Conservation (phyloP, 345 rosid species). For the Conringia planisiliqua region DNA sequence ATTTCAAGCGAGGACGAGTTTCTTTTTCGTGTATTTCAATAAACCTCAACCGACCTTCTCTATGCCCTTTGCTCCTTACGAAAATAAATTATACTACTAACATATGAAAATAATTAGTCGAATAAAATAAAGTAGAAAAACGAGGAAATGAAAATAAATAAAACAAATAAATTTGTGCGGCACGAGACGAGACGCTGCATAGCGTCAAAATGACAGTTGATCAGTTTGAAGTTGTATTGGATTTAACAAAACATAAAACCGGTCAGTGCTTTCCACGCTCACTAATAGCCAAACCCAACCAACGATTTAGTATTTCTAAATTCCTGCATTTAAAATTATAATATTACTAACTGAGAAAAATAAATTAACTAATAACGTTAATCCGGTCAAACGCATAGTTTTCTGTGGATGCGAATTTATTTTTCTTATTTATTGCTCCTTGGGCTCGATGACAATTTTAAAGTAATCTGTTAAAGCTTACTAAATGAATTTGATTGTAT, state of each 20-base stretch:
- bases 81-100: not conserved
- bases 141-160: not conserved
- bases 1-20: conserved; percentile 14
- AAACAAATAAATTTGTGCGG: not conserved
- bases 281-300: conserved; percentile 19
- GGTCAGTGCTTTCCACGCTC: conserved; percentile 17
- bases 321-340: not conserved
- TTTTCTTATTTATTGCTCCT: conserved; percentile 33
- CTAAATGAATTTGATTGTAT: not conserved
- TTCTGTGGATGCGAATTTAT: conserved; percentile 16
- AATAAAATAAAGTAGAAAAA: not conserved
- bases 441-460: conserved; percentile 19
- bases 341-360: not conserved
- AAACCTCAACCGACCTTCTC: not conserved
- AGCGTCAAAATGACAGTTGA: conserved; percentile 29
- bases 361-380: not conserved
- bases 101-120: not conserved
- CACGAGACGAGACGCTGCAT: conserved; percentile 31
- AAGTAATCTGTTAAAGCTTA: conserved; percentile 6
- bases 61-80: not conserved
- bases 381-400: conserved; percentile 32
- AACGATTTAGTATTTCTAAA: conserved; percentile 19
- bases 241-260: not conserved
- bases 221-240: conserved; percentile 21
- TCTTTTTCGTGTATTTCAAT: not conserved